Evolutionary conservation across 306 rosid species (phyloP), one percentile per base, ranked within the genome.

Genomic region (Urtica urens): DNA sequence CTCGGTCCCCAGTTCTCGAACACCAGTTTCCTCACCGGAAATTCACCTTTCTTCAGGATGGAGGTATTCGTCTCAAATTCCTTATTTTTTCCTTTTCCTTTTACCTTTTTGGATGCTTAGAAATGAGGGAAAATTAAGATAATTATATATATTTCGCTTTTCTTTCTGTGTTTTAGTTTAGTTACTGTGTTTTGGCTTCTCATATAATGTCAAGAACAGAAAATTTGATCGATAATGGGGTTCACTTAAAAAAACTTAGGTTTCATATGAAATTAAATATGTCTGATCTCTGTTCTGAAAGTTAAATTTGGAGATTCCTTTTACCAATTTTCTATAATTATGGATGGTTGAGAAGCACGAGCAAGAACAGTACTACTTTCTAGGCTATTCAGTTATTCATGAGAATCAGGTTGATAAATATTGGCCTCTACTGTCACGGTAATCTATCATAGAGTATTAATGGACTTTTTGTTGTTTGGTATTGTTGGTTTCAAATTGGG

Each of bases 1-100:
- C 58, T 63, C 62, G 69, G 44, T 37, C 67, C 70, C 41, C 57
- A 45, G 42, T 68, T 1, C 40, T 35, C 39, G 15, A 54, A 31
- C 72, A 73, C 69, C 42, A 65, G 59, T 56, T 69, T 70, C 64
- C 19, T 77, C 58, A 75, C 95, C 76, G 79, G 97, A 0, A 76
- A 81, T 71, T 54, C 71, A 34, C 66, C 43, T 65, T 59, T 68
- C 52, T 46, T 39, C 59, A 23, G 37, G 42, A 90, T 85, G 95
- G 79, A 82, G 92, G 99, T 87, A 80, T 33, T 22, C 13, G n/a
- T n/a, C n/a, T 26, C 25, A 38, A 12, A 3, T 22, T 34, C 29
- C 12, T 26, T 1, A 12, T 10, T 3, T 7, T 2, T 3, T 10
- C 9, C 3, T 3, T 45, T 45, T 12, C 3, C 10, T 26, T 28